Evolutionary conservation across 495 filamentous ascomycete species (phyloP).

Genomic region (Podospora conica): DNA sequence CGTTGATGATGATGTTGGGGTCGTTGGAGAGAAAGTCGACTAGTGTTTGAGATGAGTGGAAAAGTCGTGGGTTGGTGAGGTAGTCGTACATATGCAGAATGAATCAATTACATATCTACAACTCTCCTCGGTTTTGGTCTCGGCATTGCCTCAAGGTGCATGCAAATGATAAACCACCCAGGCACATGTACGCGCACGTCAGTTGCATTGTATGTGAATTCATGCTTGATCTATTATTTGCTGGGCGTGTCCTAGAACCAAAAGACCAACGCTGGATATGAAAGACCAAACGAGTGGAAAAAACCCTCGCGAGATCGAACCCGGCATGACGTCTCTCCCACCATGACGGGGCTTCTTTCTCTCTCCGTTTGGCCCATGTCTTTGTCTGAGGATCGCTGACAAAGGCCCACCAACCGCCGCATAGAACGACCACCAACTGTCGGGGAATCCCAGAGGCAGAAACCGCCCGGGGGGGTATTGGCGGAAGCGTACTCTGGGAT

Average conservation of each 20-base stretch:
- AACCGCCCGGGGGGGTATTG: not conserved
- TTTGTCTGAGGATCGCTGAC: not conserved
- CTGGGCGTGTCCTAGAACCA: not conserved
- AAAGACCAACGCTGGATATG: not conserved
- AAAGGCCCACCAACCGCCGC: not conserved
- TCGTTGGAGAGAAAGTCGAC: not conserved
- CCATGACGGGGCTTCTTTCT: constrained; percentile 26
- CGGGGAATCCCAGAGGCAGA: constrained; percentile 32
- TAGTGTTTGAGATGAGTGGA: too few relatives aligned
- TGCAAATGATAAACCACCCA: too few relatives aligned
- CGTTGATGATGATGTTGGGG: not conserved
- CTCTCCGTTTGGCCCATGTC: constrained; percentile 12
- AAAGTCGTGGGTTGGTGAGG: not conserved
- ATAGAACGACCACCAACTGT: constrained; percentile 37
- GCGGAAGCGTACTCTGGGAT: constrained; percentile 20
- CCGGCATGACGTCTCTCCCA: constrained; percentile 47
- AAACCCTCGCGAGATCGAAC: constrained; percentile 16
- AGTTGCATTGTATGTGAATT: not conserved
- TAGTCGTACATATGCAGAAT: not conserved
- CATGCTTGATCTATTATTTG: not conserved
- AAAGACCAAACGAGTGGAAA: not conserved
- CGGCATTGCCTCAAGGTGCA: too few relatives aligned
- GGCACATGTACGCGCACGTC: too few relatives aligned
- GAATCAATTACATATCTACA: not conserved
- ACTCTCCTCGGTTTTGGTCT: not conserved